These are phyloP conservation scores for Mycena belliarum DNA, from an alignment of 768 basidiomycete species.

Conservation along the genomic window DNA sequence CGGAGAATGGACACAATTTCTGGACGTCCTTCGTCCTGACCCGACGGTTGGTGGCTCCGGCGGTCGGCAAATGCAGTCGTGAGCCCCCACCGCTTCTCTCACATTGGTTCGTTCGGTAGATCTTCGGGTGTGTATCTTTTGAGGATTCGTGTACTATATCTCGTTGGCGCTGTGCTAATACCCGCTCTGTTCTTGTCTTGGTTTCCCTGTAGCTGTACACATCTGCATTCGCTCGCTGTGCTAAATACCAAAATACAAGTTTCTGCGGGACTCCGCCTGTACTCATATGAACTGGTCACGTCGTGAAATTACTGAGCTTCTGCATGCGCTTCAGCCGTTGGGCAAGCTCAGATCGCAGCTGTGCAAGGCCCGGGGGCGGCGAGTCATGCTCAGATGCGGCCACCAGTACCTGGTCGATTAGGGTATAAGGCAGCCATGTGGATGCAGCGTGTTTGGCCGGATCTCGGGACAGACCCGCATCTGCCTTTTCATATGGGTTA, in stretches of 20 bases:
- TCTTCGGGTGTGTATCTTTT: conserved; percentile 26
- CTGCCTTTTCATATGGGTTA: conserved; percentile 42
- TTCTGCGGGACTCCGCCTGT: conserved; percentile 1
- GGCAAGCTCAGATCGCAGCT: conserved; percentile 60
- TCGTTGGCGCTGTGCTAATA: conserved; percentile 18
- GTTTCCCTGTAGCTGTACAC: conserved; percentile 12
- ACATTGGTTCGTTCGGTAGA: conserved; percentile 19
- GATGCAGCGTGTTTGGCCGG: conserved; percentile 54
- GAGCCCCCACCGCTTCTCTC: conserved; percentile 1
- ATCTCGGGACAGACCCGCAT: conserved; percentile 51
- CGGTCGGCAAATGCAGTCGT: conserved; percentile 32
- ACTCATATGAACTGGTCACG: conserved; percentile 17
- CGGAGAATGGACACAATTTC: conserved; percentile 68
- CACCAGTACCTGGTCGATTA: conserved; percentile 80
- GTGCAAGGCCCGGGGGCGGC: conserved; percentile 48
- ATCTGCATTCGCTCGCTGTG: neutral
- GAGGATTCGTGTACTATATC: conserved; percentile 23
- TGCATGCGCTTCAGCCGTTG: conserved; percentile 70
- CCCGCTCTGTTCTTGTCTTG: conserved; percentile 18
- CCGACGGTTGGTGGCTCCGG: conserved; percentile 22
- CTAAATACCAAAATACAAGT: neutral
- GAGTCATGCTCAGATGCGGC: conserved; percentile 58
- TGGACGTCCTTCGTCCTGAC: conserved; percentile 65
- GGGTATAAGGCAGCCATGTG: conserved; percentile 82
- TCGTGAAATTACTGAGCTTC: conserved; percentile 52